Base-by-base conservation (phyloP, 805 yeast genomes). In the Candida takata region DNA sequence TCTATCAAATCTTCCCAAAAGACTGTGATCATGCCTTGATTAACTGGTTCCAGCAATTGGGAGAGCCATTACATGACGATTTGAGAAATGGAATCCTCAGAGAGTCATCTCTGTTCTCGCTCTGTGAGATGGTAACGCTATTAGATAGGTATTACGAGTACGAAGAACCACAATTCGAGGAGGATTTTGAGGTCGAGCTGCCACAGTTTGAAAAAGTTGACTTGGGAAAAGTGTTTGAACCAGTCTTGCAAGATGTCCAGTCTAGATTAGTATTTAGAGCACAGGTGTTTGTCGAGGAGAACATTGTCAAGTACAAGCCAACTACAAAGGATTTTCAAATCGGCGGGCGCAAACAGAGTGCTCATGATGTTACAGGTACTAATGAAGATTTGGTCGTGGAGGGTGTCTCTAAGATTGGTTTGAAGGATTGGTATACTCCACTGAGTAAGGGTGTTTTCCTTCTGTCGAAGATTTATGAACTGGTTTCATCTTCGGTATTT, bases 21-120 rank as follows among this genome's bases (percentile, higher is more conserved):
- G 60, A 65, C 36, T 27, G 58, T 60, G 70, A 51, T 38, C 32
- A 40, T 20, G 49, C 51, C 16, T 54, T 84, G 31, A 70, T 72
- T 37, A 58, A 61, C 6, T 85, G 84, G 77, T 71, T 83, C 41
- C 72, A 70, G 31, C 68, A 66, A 17, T 48, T 86, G 4, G 65
- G 84, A 23, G 95, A 86, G 25, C 92, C 95, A 0, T 60, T 88
- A 18, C 83, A 87, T 49, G 90, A 84, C 44, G 57, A 67, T 3
- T 55, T 85, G 24, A 68, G 96, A 43, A 72, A 77, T 38, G 66
- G 70, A 32, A 73, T 86, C 2, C 64, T 87, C 28, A 72, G 80
- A 39, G 97, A 88, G 54, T 64, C 70, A 11, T 78, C 77, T 44
- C 78, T 90, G 19, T 65, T 69, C 17, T 67, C 67, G 9, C 60